phyloP scores from a whole-genome alignment of 352 stramenopile genomes.

The Lagenidium sp. region DNA sequence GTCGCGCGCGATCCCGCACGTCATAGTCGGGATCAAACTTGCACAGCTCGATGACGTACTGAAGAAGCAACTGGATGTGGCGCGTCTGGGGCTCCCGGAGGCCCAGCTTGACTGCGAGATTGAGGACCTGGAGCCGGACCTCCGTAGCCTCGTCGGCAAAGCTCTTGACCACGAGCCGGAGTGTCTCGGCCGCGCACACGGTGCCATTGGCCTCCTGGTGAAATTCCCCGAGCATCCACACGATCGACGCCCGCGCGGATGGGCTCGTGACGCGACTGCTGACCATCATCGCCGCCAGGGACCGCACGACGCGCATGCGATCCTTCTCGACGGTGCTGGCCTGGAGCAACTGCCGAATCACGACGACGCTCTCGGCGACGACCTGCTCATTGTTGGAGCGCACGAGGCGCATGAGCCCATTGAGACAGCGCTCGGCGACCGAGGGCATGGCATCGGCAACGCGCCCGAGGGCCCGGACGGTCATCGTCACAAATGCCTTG shows the following conservation, averaged over 20 bases:
- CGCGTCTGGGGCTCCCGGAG: conserved; percentile 58
- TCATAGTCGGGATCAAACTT: conserved; percentile 92
- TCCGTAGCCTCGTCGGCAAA: conserved; percentile 87
- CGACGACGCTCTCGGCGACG: conserved; percentile 92
- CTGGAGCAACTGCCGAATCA: conserved; percentile 93
- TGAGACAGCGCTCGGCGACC: conserved; percentile 88
- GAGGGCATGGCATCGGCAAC: conserved; percentile 87
- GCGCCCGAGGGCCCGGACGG: conserved; percentile 89
- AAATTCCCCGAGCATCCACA: conserved; percentile 93
- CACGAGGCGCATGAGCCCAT: conserved; percentile 79
- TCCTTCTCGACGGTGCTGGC: conserved; percentile 78
- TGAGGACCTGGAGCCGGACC: conserved; percentile 87
- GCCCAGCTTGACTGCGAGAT: conserved; percentile 89
- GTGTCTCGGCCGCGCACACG: conserved; percentile 70
- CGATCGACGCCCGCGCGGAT: conserved; percentile 79
- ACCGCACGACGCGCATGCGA: conserved; percentile 64
- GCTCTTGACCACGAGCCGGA: conserved; percentile 80
- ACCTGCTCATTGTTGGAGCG: conserved; percentile 85
- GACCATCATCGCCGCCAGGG: conserved; percentile 70
- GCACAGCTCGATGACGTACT: conserved; percentile 90
- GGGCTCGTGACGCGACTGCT: conserved; percentile 56
- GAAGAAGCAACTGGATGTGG: conserved; percentile 71
- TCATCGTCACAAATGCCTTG: conserved; percentile 94
- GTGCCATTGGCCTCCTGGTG: conserved; percentile 49
- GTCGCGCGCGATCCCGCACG: conserved; percentile 85